These are phyloP conservation scores for Tulasnella sp. DNA, from an alignment of 768 basidiomycete genomes.

Conservation along the genomic window DNA sequence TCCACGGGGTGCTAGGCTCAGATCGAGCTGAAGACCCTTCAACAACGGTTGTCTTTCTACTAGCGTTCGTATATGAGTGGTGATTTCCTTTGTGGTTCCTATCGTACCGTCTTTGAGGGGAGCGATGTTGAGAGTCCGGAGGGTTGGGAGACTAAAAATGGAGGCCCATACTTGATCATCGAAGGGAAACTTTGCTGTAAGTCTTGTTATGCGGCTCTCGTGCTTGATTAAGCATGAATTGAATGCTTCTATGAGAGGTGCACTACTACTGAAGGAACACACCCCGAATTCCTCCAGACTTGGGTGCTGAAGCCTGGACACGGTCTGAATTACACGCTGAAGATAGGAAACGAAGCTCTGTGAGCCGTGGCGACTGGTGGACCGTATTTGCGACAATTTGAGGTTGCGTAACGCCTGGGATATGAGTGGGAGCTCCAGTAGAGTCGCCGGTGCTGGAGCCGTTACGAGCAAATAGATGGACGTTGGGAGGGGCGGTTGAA, in stretches of 20 bases:
- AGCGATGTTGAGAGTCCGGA: neutral
- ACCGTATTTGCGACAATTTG: neutral
- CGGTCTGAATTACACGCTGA: neutral
- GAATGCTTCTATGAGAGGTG: neutral
- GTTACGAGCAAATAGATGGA: neutral
- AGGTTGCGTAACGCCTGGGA: neutral
- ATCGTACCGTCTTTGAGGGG: neutral
- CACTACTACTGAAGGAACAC: neutral
- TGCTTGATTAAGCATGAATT: neutral
- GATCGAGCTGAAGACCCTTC: neutral
- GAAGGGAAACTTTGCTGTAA: neutral
- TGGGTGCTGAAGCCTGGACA: neutral
- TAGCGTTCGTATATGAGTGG: neutral
- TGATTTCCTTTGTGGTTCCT: neutral
- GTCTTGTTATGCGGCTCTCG: neutral
- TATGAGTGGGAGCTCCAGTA: neutral
- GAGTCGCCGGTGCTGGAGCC: neutral
- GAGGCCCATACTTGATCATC: neutral
- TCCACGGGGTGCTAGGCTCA: neutral
- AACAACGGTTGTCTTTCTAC: neutral
- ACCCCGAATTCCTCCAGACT: neutral
- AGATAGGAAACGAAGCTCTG: neutral
- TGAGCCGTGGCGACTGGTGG: too few species aligned
- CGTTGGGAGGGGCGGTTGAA: neutral
- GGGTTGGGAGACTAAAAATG: neutral